These are phyloP conservation scores for Passiflora organensis DNA, from an alignment of 345 rosid species.

Conservation along the genomic window DNA sequence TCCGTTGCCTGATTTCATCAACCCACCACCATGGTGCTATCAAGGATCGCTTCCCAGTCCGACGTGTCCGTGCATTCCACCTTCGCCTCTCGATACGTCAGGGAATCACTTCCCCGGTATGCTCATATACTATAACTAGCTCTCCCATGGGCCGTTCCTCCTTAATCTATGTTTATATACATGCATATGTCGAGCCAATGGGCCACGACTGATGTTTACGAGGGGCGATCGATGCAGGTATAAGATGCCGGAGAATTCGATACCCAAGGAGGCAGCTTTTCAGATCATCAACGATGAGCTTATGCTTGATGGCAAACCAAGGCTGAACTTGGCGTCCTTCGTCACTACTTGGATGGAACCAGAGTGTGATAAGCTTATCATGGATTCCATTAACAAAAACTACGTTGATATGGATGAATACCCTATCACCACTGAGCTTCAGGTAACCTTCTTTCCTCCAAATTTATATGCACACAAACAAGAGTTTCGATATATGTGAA, in stretches of 20 bases:
- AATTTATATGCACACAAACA: not conserved
- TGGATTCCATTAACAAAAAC: slow-evolving; percentile 86
- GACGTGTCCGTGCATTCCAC: slow-evolving; percentile 80
- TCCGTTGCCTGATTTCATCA: not conserved
- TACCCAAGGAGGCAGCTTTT: slow-evolving; percentile 88
- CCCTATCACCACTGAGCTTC: slow-evolving; percentile 92
- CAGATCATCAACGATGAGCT: slow-evolving; percentile 86
- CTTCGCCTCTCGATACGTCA: slow-evolving; percentile 83
- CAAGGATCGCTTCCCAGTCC: slow-evolving; percentile 54
- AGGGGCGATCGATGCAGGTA: too few species aligned
- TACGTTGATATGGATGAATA: slow-evolving; percentile 96
- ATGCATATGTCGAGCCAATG: too few species aligned
- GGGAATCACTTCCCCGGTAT: slow-evolving; percentile 65
- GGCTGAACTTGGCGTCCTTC: slow-evolving; percentile 84
- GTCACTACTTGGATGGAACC: slow-evolving; percentile 99
- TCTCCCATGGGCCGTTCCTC: too few species aligned
- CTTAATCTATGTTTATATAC: too few species aligned
- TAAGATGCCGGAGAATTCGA: slow-evolving; percentile 73
- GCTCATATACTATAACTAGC: too few species aligned
- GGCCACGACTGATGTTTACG: too few species aligned
- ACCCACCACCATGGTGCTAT: slow-evolving; percentile 47
- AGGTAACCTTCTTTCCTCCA: slow-evolving; percentile 28
- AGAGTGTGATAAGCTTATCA: slow-evolving; percentile 86
- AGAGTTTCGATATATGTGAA: too few species aligned
- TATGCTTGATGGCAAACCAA: slow-evolving; percentile 87